Evolutionary conservation across 768 basidiomycete genomes (phyloP).

Genomic region (Tulasnella sp.): DNA sequence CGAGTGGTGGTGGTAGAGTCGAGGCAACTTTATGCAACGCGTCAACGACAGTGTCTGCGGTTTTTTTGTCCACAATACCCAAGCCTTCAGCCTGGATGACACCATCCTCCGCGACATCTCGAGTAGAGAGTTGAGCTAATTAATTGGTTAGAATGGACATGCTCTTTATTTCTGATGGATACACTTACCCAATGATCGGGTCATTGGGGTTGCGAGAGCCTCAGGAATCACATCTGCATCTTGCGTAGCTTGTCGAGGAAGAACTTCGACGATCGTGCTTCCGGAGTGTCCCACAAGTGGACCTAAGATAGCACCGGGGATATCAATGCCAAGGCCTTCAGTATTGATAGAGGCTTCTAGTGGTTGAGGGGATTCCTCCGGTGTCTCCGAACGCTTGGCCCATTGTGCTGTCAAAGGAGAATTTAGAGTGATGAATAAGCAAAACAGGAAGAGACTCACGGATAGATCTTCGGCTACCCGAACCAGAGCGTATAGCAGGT

Average conservation of each 20-base stretch:
- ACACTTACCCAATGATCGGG: background rate
- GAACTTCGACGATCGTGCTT: no score
- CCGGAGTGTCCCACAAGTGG: no score
- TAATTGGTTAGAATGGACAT: background rate
- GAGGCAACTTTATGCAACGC: background rate
- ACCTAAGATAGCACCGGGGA: no score
- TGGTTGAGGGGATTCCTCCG: background rate
- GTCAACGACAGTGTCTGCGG: background rate
- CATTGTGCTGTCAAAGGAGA: background rate
- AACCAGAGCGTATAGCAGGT: background rate
- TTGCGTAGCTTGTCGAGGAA: no score
- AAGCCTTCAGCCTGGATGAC: conserved; percentile 6
- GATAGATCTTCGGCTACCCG: background rate
- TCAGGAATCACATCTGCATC: background rate
- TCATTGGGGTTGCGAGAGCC: background rate
- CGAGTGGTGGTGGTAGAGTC: background rate
- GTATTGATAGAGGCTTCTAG: no score
- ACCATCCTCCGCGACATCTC: background rate
- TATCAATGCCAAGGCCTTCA: no score
- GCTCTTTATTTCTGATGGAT: background rate
- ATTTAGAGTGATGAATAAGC: background rate
- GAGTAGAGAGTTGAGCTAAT: background rate
- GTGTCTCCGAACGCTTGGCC: background rate
- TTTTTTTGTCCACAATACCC: background rate
- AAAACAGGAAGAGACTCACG: background rate